Evolutionary conservation across 2,329 filamentous ascomycete genomes (phyloP).

Genomic region (Tolypocladium endophyticum): DNA sequence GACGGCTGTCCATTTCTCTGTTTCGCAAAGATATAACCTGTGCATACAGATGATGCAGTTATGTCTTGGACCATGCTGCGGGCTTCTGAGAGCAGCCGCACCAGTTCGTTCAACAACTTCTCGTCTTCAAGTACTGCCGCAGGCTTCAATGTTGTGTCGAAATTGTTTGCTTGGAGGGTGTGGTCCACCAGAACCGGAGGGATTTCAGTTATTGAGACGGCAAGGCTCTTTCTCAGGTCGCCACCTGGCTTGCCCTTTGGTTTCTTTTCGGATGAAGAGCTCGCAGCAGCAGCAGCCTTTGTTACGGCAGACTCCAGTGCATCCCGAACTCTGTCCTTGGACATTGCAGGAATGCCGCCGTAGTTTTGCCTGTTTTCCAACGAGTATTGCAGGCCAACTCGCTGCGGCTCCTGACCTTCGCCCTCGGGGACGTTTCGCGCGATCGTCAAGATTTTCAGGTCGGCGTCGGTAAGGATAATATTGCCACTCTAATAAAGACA

Average conservation of each 20-base stretch:
- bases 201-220: slow-evolving; percentile 76
- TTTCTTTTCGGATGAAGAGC: slow-evolving; percentile 42
- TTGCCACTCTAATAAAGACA: slow-evolving; percentile 59
- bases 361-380: slow-evolving; percentile 79
- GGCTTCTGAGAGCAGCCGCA: slow-evolving; percentile 60
- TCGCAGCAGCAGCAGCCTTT: slow-evolving; percentile 41
- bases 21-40: slow-evolving; percentile 83
- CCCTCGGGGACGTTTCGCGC: slow-evolving; percentile 71
- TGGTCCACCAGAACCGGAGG: slow-evolving; percentile 85
- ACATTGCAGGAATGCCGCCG: slow-evolving; percentile 61
- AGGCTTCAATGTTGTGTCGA: slow-evolving; percentile 58
- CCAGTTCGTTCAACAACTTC: slow-evolving; percentile 51
- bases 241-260: slow-evolving; percentile 65
- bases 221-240: slow-evolving; percentile 68
- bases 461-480: slow-evolving; percentile 79
- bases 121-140: slow-evolving; percentile 61
- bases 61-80: slow-evolving; percentile 59
- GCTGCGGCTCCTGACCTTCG: slow-evolving; percentile 73
- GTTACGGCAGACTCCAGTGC: slow-evolving; percentile 59
- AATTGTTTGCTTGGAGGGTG: slow-evolving; percentile 57
- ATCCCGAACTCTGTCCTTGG: slow-evolving; percentile 57
- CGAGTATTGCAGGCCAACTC: slow-evolving; percentile 67
- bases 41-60: slow-evolving; percentile 52
- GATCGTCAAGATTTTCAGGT: slow-evolving; percentile 72
- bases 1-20: slow-evolving; percentile 23